Evolutionary conservation across 2,329 filamentous ascomycete genomes (phyloP), one percentile per base, ranked within the genome.

Genomic region (Diplodia scrobiculata): DNA sequence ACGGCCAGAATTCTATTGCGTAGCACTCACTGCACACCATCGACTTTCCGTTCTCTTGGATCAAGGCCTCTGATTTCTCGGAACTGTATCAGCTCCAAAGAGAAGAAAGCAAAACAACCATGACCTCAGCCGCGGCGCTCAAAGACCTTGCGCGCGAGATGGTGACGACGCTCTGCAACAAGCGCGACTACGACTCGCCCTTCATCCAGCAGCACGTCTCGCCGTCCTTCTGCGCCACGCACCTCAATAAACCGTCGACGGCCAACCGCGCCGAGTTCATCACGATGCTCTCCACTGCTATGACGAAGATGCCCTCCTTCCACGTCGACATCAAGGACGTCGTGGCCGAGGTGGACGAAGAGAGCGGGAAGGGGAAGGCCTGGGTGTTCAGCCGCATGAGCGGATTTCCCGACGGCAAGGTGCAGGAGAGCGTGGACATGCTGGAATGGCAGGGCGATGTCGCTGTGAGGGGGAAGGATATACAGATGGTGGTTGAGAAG

Each of bases 381-480:
- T 60, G 55, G 55, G 55, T 60, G 6, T 48, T 60, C 25, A 60
- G 55, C 17, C n/a, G 38, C 25, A 60, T 60, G 55, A 60, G 36
- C 17, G 55, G 55, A 2, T 60, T 60, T 1, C 55, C 55, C 9
- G 55, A 41, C 17, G 55, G 38, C 3, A 47, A 32, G n/a, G 25
- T 32, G 17, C 25, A 47, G 55, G 55, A 60, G 41, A 48, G 55
- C 11, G 55, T 60, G 38, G 55, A 60, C n/a, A 60, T 60, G 55
- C 48, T 60, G 55, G 55, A 60, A 21, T 60, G 55, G 55, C 36
- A 60, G 25, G 55, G 55, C 2, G 55, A 60, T n/a, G 34, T 60
- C 14, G 29, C 17, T 5, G 3, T 60, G 55, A 60, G 38, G 34
- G 55, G 55, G 9, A 60, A 47, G 38, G 55, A 60, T 48, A 41